Evolutionary conservation across 805 yeast species (phyloP).

Genomic region (Phaffomyces antillensis): DNA sequence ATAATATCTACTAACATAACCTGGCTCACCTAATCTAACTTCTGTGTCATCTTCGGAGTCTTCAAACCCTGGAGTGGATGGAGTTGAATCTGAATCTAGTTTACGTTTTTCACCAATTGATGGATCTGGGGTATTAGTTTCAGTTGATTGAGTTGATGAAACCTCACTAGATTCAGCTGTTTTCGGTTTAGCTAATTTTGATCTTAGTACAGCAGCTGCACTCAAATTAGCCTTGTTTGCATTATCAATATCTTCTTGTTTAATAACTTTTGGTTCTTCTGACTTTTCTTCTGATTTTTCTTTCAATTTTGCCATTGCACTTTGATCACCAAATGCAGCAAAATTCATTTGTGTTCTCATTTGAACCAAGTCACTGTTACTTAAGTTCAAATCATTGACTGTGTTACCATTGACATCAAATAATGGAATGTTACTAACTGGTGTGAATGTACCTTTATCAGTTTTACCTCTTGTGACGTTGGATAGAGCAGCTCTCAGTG

Average conservation of each 20-base stretch:
- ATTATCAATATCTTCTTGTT: constrained; percentile 16
- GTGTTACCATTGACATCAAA: constrained; percentile 69
- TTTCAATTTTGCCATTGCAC: constrained; percentile 4
- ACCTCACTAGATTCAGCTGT: constrained; percentile 20
- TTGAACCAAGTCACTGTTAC: constrained; percentile 65
- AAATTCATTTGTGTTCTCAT: constrained; percentile 54
- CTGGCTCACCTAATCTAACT: constrained; percentile 78
- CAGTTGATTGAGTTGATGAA: neutral
- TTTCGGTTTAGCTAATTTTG: constrained; percentile 14
- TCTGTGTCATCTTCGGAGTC: constrained; percentile 11
- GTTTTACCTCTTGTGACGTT: constrained; percentile 53
- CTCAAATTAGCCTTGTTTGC: constrained; percentile 35
- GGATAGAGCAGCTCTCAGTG: constrained; percentile 9
- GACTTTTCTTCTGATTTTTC: constrained; percentile 14
- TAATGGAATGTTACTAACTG: constrained; percentile 67
- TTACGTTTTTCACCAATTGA: constrained; percentile 18
- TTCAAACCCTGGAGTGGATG: constrained; percentile 8
- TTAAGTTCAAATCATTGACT: constrained; percentile 59
- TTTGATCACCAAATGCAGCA: constrained; percentile 59
- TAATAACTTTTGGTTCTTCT: constrained; percentile 19
- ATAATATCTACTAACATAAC: constrained; percentile 80
- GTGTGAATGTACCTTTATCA: constrained; percentile 66
- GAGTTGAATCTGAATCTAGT: constrained; percentile 3
- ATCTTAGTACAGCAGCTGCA: constrained; percentile 38
- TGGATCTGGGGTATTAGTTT: neutral